Conservation (phyloP, 148 eudicot species). For the Amaranthus hypochondriacus region DNA sequence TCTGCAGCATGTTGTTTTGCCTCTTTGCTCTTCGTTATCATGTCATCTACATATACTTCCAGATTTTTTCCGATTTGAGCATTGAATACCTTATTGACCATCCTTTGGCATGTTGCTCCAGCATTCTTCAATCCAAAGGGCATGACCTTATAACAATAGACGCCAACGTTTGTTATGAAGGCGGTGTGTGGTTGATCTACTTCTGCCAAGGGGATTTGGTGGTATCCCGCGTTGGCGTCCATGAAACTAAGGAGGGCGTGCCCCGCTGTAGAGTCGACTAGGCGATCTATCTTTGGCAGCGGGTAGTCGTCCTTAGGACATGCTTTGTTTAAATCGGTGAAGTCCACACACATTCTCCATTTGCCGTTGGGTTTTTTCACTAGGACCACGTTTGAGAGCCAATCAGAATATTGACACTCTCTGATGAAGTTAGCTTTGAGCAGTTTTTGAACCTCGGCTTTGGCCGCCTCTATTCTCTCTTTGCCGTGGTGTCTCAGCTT, state of each 20-base stretch:
- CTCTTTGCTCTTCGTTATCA: not conserved
- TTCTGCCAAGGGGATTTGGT: not conserved
- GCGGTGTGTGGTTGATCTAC: not conserved
- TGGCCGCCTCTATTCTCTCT: no score
- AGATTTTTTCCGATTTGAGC: no score
- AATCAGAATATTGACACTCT: no score
- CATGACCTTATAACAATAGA: no score
- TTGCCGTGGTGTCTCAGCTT: no score
- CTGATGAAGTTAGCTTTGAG: no score
- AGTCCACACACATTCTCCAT: not conserved
- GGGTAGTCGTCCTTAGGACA: not conserved
- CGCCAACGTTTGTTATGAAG: no score
- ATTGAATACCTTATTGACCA: no score
- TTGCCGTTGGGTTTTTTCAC: not conserved
- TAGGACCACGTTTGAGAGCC: not conserved
- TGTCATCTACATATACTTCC: no score
- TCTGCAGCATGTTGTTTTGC: not conserved
- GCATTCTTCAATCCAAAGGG: no score
- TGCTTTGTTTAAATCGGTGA: not conserved
- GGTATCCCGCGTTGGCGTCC: not conserved
- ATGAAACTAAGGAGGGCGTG: not conserved
- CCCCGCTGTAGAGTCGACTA: not conserved
- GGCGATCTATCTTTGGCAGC: not conserved
- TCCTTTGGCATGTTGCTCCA: no score
- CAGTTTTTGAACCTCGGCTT: no score